Evolutionary conservation across 169 alveolate genomes (phyloP).

Genomic region (Plasmodium fragile): DNA sequence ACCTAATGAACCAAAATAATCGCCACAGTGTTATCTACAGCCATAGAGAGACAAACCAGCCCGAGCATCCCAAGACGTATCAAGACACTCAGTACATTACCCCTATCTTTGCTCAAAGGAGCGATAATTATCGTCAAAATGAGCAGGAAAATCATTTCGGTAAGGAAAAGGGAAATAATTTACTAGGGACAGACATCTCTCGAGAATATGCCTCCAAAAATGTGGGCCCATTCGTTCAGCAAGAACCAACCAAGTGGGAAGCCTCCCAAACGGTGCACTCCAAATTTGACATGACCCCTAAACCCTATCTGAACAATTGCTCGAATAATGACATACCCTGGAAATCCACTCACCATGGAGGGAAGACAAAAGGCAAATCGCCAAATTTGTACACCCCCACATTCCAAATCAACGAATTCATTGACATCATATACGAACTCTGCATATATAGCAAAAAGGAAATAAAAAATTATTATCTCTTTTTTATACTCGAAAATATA

Average conservation of each 20-base stretch:
- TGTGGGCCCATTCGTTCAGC: neutral
- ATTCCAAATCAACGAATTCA: constrained; percentile 33
- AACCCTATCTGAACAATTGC: neutral
- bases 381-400: constrained; percentile 11
- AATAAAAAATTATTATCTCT: constrained; percentile 43
- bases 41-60: neutral
- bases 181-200: neutral
- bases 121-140: neutral
- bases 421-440: constrained; percentile 61
- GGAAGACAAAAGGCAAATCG: neutral
- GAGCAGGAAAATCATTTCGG: neutral
- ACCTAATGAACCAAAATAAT: neutral
- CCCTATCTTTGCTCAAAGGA: neutral
- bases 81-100: neutral
- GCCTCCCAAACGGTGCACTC: neutral
- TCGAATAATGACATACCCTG: neutral
- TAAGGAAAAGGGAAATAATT: neutral
- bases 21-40: neutral
- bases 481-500: constrained; percentile 46
- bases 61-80: neutral
- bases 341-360: neutral
- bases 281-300: neutral
- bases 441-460: constrained; percentile 70
- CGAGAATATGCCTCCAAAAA: neutral
- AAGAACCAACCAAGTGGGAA: neutral